phyloP scores from a whole-genome alignment of 2,329 filamentous ascomycete genomes.

The Aspergillus floridensis region DNA sequence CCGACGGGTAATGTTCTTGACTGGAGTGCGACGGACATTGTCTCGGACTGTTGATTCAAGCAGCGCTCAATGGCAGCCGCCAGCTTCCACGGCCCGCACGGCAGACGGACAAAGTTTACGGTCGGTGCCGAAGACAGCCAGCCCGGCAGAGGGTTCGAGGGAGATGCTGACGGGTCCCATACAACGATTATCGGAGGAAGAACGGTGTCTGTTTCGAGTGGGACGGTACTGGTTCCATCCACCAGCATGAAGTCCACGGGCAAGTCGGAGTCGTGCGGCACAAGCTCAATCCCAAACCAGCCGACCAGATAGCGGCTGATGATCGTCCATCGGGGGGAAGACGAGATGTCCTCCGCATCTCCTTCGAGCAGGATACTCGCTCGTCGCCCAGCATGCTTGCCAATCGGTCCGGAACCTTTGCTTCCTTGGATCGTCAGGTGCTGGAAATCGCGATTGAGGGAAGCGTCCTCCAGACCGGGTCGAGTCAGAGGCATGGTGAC shows the following conservation, averaged over 20 bases:
- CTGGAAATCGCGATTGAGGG: background rate
- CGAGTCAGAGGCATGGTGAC: constrained; percentile 47
- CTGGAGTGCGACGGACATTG: constrained; percentile 2
- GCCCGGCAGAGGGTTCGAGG: constrained; percentile 32
- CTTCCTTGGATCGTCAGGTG: background rate
- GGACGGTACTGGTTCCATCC: constrained; percentile 23
- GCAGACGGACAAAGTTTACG: constrained; percentile 41
- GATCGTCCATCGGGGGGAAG: constrained; percentile 26
- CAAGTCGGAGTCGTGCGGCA: constrained; percentile 24
- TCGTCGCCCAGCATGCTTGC: constrained; percentile 21
- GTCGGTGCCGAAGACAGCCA: constrained; percentile 32
- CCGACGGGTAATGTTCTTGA: background rate
- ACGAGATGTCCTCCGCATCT: constrained; percentile 15
- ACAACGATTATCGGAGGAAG: constrained; percentile 38
- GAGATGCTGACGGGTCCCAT: constrained; percentile 29
- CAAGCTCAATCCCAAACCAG: constrained; percentile 38
- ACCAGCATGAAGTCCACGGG: constrained; percentile 37
- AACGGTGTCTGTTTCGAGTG: constrained; percentile 2
- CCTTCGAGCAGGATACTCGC: constrained; percentile 29
- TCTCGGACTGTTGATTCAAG: constrained; percentile 18
- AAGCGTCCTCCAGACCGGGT: constrained; percentile 20
- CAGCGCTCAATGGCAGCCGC: constrained; percentile 36
- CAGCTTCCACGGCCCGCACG: constrained; percentile 43
- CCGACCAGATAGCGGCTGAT: constrained; percentile 34
- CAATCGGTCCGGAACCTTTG: background rate